Percentiles rank a stretch among this genome's conserved stretches.
phyloP scores from a whole-genome alignment of 2,329 filamentous ascomycete species.

The Botrytis galanthina region DNA sequence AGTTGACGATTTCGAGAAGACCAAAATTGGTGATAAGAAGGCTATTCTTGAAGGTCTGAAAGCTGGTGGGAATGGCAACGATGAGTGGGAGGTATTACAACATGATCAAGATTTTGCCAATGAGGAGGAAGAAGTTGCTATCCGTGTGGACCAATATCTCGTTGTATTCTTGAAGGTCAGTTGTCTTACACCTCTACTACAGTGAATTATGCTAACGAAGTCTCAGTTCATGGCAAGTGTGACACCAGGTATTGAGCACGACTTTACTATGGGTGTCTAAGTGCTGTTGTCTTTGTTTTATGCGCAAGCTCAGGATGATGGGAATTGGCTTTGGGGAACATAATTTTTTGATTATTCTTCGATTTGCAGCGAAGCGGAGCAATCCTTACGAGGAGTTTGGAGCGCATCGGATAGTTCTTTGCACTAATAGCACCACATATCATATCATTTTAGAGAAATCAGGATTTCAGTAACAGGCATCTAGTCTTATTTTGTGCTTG shows the following conservation, averaged over 20 bases:
- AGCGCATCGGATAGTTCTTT: background rate
- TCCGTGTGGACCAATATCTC: conserved; percentile 84
- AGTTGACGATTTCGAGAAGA: conserved; percentile 72
- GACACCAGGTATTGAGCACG: conserved; percentile 94
- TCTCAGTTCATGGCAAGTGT: conserved; percentile 80
- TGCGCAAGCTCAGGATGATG: background rate
- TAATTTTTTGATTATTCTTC: conserved; percentile 3
- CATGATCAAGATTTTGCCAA: conserved; percentile 56
- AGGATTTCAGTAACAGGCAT: background rate
- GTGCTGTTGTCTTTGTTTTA: background rate
- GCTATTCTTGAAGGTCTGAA: conserved; percentile 44
- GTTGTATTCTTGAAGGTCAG: conserved; percentile 79
- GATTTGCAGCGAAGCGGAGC: background rate
- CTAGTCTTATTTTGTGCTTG: background rate
- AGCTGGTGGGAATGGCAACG: conserved; percentile 49
- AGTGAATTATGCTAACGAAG: background rate
- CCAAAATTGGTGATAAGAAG: conserved; percentile 52
- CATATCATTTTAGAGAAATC: conserved; percentile 5
- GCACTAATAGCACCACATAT: background rate
- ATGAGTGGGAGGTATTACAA: conserved; percentile 66
- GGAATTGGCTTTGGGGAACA: background rate
- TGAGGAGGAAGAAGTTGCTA: conserved; percentile 71
- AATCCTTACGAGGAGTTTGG: conserved; percentile 15
- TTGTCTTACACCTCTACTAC: conserved; percentile 17
- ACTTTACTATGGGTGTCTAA: conserved; percentile 93